Percentiles rank a stretch among this genome's conserved stretches.
Evolutionary conservation across 1,139 yeast species (phyloP).

Genomic region (Candida glucosophila): DNA sequence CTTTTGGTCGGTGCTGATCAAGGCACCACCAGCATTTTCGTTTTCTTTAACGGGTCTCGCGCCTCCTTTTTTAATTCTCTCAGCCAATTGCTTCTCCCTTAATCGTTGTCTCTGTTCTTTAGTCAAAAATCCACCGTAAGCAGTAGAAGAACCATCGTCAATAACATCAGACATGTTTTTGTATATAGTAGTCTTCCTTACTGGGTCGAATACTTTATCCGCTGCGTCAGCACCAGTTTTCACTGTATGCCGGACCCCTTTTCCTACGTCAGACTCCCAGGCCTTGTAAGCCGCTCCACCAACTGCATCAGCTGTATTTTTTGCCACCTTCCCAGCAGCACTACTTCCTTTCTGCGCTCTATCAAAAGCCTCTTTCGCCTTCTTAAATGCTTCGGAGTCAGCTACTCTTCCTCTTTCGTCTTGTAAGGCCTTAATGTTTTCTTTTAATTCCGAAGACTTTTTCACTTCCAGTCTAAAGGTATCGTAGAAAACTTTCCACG

Average conservation of each 20-base stretch:
- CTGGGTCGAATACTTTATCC: slow-evolving; percentile 89
- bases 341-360: slow-evolving; percentile 74
- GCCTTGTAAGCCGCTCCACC: slow-evolving; percentile 87
- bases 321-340: slow-evolving; percentile 76
- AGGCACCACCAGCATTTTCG: slow-evolving; percentile 78
- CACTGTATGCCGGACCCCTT: slow-evolving; percentile 77
- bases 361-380: slow-evolving; percentile 88
- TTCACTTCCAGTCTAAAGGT: slow-evolving; percentile 89
- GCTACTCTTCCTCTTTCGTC: slow-evolving; percentile 95
- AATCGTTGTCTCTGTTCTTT: slow-evolving; percentile 75
- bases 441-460: slow-evolving; percentile 82
- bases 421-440: slow-evolving; percentile 87
- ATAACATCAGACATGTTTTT: slow-evolving; percentile 84
- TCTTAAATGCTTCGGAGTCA: slow-evolving; percentile 88
- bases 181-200: slow-evolving; percentile 81
- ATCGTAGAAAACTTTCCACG: slow-evolving; percentile 86
- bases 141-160: slow-evolving; percentile 81
- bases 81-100: slow-evolving; percentile 57
- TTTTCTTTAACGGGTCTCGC: slow-evolving; percentile 64
- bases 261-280: slow-evolving; percentile 94
- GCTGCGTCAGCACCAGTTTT: slow-evolving; percentile 72
- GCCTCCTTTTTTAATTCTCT: slow-evolving; percentile 41
- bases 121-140: slow-evolving; percentile 89
- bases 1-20: slow-evolving; percentile 78
- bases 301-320: slow-evolving; percentile 88